These are phyloP conservation scores for Penicillium crustosum DNA, from an alignment of 2,329 filamentous ascomycete species.

Conservation along the genomic window DNA sequence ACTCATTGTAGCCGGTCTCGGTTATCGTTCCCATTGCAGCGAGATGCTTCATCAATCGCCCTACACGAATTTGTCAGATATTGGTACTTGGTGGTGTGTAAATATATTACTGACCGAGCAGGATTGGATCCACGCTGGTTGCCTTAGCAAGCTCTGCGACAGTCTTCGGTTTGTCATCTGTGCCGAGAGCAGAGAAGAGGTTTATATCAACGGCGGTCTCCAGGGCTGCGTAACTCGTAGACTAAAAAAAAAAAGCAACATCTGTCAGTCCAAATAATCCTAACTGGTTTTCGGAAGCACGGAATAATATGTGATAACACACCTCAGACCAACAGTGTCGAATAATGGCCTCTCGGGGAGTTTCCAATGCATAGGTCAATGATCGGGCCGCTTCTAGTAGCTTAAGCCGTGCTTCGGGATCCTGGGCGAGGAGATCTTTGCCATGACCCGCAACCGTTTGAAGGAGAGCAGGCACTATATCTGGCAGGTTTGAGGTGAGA, in stretches of 20 bases:
- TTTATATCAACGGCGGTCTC: not conserved
- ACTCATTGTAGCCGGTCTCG: conserved; percentile 32
- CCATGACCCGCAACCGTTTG: not conserved
- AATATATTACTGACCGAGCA: not conserved
- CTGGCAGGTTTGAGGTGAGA: conserved; percentile 1
- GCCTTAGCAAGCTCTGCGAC: not conserved
- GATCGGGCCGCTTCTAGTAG: conserved; percentile 20
- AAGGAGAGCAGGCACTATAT: not conserved
- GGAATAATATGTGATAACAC: not conserved
- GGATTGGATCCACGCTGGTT: not conserved
- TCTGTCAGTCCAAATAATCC: not conserved
- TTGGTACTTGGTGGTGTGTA: not conserved
- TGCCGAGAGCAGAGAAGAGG: not conserved
- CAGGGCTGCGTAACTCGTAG: conserved; percentile 2
- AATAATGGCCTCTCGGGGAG: conserved; percentile 51
- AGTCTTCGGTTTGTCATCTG: not conserved
- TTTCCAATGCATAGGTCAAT: conserved; percentile 39
- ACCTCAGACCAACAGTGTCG: conserved; percentile 48
- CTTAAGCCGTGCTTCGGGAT: not conserved
- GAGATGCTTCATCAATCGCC: conserved; percentile 36
- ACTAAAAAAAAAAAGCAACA: not conserved
- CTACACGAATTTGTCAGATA: not conserved
- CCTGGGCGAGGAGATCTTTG: not conserved
- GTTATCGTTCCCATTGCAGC: conserved; percentile 33
- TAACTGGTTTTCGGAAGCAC: too few relatives aligned